Evolutionary conservation across 495 filamentous ascomycete genomes (phyloP), one percentile per base, ranked within the genome.

Genomic region (Collariella sp.): DNA sequence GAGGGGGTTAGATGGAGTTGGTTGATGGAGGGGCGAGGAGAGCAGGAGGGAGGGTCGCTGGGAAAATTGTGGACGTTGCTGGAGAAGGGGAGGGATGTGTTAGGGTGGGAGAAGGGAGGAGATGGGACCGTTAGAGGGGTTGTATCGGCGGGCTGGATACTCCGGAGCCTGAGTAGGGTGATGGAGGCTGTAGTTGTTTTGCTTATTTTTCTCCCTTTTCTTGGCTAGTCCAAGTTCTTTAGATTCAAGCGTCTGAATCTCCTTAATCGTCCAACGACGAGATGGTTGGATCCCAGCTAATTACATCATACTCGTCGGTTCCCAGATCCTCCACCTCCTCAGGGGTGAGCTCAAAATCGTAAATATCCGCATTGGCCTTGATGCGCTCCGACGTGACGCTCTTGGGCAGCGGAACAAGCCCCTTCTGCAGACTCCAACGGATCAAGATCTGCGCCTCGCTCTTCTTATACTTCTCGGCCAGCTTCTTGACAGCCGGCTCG

Each of bases 351-450:
- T 89, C 85, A 70, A 95, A 96, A 66, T 89, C 88, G 70, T 83
- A 95, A 2, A 95, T 70, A 36, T 83, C 71, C 0, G 82, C 75
- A 65, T 96, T 96, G 66, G 89, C 84, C 61, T 73, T 70, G 55
- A 93, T 91, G 13, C 88, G 71, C 22, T 70, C 72, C 3, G 75
- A 69, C 0, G 79, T 88, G 0, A 83, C 84, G 35, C 83, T 88
- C 72, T 91, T 91, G 5, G 88, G 86, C 22, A 93, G 76, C 26
- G 86, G 84, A 16, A 89, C 73, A 43, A 81, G 79, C 1, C 82
- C 84, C 71, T 84, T 91, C 64, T 95, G 88, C 68, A 96, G 70
- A 63, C 87, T 90, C 90, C 91, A 96, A 46, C 88, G 76, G 10
- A 96, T 47, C 56, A 96, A 65, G 9, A 96, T 74, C 73, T 96